These are phyloP conservation scores for Erucastrum elatum DNA, from an alignment of 345 rosid genomes.

Conservation along the genomic window DNA sequence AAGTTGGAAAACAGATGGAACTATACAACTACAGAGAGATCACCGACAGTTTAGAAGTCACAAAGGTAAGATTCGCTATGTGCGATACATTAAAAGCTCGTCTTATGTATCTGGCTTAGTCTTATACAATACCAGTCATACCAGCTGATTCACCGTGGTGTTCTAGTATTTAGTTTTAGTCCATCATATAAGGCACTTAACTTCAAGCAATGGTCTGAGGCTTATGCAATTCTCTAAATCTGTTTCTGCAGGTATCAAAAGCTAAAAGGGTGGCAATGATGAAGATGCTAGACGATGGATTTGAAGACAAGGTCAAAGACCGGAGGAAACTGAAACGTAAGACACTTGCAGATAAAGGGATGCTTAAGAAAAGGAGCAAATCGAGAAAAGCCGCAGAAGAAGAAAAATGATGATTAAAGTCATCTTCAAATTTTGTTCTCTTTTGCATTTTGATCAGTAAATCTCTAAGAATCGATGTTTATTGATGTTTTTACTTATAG, in stretches of 20 bases:
- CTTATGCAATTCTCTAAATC: slow-evolving; percentile 16
- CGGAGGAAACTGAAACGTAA: slow-evolving; percentile 68
- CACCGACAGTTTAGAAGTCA: slow-evolving; percentile 71
- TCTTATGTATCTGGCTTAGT: background rate
- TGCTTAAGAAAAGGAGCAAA: slow-evolving; percentile 49
- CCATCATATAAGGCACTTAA: background rate
- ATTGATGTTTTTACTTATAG: background rate
- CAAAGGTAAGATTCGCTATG: slow-evolving; percentile 49
- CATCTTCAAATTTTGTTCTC: slow-evolving; percentile 31
- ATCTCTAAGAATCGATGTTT: slow-evolving; percentile 14
- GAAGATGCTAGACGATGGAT: slow-evolving; percentile 90
- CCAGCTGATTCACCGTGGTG: slow-evolving; percentile 1
- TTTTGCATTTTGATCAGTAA: slow-evolving; percentile 13
- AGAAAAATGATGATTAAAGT: slow-evolving; percentile 34
- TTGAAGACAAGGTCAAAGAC: slow-evolving; percentile 75
- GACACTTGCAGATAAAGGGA: slow-evolving; percentile 61
- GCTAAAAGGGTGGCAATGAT: slow-evolving; percentile 83
- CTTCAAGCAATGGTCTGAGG: background rate
- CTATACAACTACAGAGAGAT: slow-evolving; percentile 66
- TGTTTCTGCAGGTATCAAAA: slow-evolving; percentile 64
- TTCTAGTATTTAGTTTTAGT: slow-evolving; percentile 1
- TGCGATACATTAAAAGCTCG: background rate
- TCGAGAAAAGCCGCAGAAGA: slow-evolving; percentile 17
- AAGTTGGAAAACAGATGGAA: slow-evolving; percentile 64
- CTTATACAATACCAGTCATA: background rate